Percentiles rank a stretch among this genome's conserved stretches.
Evolutionary conservation across 352 stramenopile genomes (phyloP).

Genomic region (Pythium insidiosum): DNA sequence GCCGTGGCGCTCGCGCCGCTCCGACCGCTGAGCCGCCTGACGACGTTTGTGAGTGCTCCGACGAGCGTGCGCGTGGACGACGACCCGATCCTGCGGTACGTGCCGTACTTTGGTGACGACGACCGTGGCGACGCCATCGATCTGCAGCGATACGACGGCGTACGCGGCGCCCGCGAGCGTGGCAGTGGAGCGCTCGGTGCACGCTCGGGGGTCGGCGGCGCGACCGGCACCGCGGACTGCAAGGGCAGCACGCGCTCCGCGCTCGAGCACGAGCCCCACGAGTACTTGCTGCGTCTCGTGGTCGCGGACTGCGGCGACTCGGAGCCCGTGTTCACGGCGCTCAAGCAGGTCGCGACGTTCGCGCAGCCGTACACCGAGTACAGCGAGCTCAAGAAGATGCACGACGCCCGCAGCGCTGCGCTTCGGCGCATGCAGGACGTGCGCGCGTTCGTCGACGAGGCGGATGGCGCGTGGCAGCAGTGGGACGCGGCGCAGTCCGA

Average conservation of each 20-base stretch:
- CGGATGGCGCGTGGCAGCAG: no score
- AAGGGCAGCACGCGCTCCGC: no score
- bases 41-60: slow-evolving; percentile 57
- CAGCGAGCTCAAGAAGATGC: slow-evolving; percentile 55
- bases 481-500: no score
- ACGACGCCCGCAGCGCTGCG: slow-evolving; percentile 29
- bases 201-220: slow-evolving; percentile 21
- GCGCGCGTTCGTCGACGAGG: slow-evolving; percentile 2
- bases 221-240: no score
- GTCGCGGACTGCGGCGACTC: slow-evolving; percentile 40
- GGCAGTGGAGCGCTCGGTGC: no score
- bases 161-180: slow-evolving; percentile 15
- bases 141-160: slow-evolving; percentile 53
- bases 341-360: slow-evolving; percentile 51
- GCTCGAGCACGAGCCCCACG: slow-evolving; percentile 60
- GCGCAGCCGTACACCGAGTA: slow-evolving; percentile 59
- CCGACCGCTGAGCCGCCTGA: slow-evolving; percentile 54
- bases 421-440: slow-evolving; percentile 31
- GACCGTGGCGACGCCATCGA: slow-evolving; percentile 77
- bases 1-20: slow-evolving; percentile 12
- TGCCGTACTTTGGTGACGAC: slow-evolving; percentile 91
- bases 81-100: slow-evolving; percentile 81
- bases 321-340: slow-evolving; percentile 46
- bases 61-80: slow-evolving; percentile 77
- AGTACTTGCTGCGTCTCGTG: slow-evolving; percentile 63